Base-by-base conservation (phyloP, 345 rosid species). In the Orychophragmus violaceus region DNA sequence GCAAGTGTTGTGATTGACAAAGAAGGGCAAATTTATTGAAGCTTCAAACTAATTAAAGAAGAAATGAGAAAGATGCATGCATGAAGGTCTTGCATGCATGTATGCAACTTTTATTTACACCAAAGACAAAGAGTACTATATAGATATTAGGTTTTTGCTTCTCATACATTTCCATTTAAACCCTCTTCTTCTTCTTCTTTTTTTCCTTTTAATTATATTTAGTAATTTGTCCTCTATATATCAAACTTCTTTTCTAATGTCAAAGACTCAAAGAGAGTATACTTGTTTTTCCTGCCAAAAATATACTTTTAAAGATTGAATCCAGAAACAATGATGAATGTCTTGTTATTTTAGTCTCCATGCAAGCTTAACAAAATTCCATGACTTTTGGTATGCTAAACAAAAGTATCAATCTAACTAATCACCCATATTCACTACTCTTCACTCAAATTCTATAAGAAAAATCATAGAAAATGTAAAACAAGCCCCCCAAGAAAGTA, bases 341-440 rank as follows among this genome's bases (percentile, higher is more conserved):
- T 18, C 50, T 28, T 18, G 51, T 46, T 46, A 19, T 19, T 46
- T 45, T n/a, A n/a, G n/a, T n/a, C n/a, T n/a, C n/a, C n/a, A n/a
- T n/a, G n/a, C n/a, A 42, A 62, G 63, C 25, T 10, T 59, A 50
- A 39, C n/a, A 39, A 61, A 45, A 27, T 25, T 69, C 42, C 74
- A 59, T 69, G 67, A 50, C 65, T 25, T 46, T 60, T 28, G 44
- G 28, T 24, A 59, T 50, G 60, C 67, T 37, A 13, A 17, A 60
- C 74, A 69, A 19, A 59, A 54, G 57, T 32, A 32, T 54, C 36
- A 64, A 48, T 19, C 59, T 64, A 56, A 36, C 59, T 64, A 71
- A 11, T 5, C 46, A 49, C 23, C 6, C 23, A 18, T 12, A 18
- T 16, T 4, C 11, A 16, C 14, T 21, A 72, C 63, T 10, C 64